Base-by-base conservation (phyloP, 208 protist genomes). In the Blechomonas ayalai region DNA sequence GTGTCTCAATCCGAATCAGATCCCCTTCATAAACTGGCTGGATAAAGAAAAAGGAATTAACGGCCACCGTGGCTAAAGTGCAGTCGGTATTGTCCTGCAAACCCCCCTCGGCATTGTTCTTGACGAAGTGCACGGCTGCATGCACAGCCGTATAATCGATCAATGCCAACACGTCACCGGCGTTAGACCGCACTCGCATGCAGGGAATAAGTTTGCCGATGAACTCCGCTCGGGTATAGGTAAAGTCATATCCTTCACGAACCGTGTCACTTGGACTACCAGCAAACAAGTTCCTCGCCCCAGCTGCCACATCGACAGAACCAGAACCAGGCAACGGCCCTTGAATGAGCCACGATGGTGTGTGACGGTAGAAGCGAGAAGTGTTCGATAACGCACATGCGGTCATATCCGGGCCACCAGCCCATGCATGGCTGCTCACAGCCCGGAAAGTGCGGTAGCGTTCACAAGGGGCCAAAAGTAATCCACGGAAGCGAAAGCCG, bases 1-100 rank as follows among this genome's bases (percentile, higher is more conserved):
- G 48, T 9, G 54, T 58, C 18, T 53, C 42, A 8, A 76, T 37
- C 27, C 57, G 24, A 32, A 80, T 34, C 18, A 80, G 40, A 42
- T 84, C 76, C 2, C 76, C 76, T 13, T 62, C 31, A 32, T 61
- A 73, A 13, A 80, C 55, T 3, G 76, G 71, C 13, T 59, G 50
- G 19, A 26, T 45, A 35, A 84, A 73, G 42, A 66, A 39, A 40
- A 73, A 73, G 18, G 50, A 56, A 49, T 84, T 74, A 40, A 84
- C 71, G 31, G 67, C 38, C 23, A 77, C 59, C 6, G 70, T 84
- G 3, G 60, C 57, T 40, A 84, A 52, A 15, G 60, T 45, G 16
- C 27, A 25, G 9, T 40, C 41, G 18, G 16, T 1, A 4, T 38
- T 40, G 4, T 4, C 40, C 6, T 31, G 13, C 12, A 25, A 9